Evolutionary conservation across 306 rosid genomes (phyloP), one percentile per base, ranked within the genome.

Genomic region (Quercus cerris): DNA sequence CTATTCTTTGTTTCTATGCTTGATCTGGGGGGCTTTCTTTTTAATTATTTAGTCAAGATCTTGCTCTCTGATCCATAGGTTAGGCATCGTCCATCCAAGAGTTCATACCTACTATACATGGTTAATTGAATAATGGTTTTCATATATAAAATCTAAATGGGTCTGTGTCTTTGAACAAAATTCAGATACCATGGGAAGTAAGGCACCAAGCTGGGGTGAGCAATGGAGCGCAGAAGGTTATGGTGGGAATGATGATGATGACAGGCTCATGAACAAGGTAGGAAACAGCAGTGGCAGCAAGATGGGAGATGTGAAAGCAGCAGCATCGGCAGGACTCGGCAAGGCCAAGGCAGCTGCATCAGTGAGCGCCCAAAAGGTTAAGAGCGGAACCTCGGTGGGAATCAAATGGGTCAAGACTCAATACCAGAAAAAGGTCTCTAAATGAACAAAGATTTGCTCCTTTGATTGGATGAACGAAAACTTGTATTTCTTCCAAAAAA

Each of bases 131-230:
- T 68, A 7, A 1, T 68, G 44, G 0, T 17, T 28, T 64, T 17
- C 30, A 64, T 27, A 27, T 27, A 27, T 68, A 14, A 28, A 28
- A 31, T 68, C 25, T 68, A 14, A 15, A 30, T 3, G 44, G 12
- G 7, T 70, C 71, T 57, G 46, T 75, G 52, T 73, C 4, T 62
- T 54, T 75, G 66, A 58, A 54, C 66, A 35, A 63, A 59, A 77
- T 71, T 7, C 6, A 27, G 9, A n/a, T 59, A 59, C 1, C 19
- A 91, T 90, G 94, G 97, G 90, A 54, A 86, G 97, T 90, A 91
- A 89, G 80, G 91, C 88, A 81, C 93, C 97, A 30, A 89, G 77
- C 77, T 93, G 97, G 97, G 87, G 90, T 12, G 97, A 93, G 22
- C 93, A 91, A 69, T 91, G 97, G 94, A 92, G 97, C 66, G 52